These are phyloP conservation scores for Saccharomycopsis fermentans DNA, from an alignment of 805 yeast genomes.

Conservation along the genomic window DNA sequence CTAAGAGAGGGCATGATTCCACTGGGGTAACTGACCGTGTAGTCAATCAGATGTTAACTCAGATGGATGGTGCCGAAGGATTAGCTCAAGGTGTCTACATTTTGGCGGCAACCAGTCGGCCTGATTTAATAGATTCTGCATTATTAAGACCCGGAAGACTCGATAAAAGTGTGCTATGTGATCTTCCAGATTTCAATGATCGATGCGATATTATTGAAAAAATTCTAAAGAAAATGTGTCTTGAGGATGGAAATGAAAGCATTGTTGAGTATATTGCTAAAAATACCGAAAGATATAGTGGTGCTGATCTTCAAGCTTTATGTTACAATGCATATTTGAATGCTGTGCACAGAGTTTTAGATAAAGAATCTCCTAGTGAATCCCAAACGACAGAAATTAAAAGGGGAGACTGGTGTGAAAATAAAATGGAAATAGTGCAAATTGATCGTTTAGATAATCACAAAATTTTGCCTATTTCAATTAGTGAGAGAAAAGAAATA, in stretches of 20 bases:
- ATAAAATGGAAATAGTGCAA: slow-evolving; percentile 34
- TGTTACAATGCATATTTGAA: slow-evolving; percentile 85
- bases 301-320: slow-evolving; percentile 91
- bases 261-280: slow-evolving; percentile 44
- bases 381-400: slow-evolving; percentile 21
- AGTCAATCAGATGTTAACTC: slow-evolving; percentile 92
- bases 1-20: slow-evolving; percentile 95
- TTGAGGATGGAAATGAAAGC: slow-evolving; percentile 36
- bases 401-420: slow-evolving; percentile 16
- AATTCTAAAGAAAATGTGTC: slow-evolving; percentile 49
- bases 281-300: slow-evolving; percentile 69
- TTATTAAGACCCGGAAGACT: slow-evolving; percentile 90
- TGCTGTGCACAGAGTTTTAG: slow-evolving; percentile 67
- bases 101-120: slow-evolving; percentile 91
- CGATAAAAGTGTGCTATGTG: slow-evolving; percentile 86
- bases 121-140: slow-evolving; percentile 93
- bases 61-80: slow-evolving; percentile 99
- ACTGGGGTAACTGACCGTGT: slow-evolving; percentile 97
- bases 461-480: slow-evolving; percentile 32
- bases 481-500: slow-evolving; percentile 33
- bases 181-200: slow-evolving; percentile 65
- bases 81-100: slow-evolving; percentile 86
- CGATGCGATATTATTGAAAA: slow-evolving; percentile 61
- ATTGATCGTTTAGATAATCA: slow-evolving; percentile 11
- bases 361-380: slow-evolving; percentile 30